These are phyloP conservation scores for Coleophoma eucalyptorum DNA, from an alignment of 2,329 filamentous ascomycete genomes.

Conservation along the genomic window DNA sequence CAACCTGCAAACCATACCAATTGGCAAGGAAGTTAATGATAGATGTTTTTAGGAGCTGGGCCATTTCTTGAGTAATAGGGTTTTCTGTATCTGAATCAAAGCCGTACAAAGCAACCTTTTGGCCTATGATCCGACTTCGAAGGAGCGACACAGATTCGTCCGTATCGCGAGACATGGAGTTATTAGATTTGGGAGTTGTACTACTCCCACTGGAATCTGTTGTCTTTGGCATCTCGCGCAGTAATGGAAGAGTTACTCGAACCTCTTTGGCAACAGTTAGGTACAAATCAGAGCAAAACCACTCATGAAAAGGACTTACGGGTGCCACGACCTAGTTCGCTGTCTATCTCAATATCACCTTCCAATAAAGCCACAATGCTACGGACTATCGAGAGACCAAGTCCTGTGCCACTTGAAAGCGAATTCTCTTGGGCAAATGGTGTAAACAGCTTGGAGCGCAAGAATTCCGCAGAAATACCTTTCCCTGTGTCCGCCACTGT, in stretches of 20 bases:
- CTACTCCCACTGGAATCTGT: conserved; percentile 8
- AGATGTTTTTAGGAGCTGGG: conserved; percentile 17
- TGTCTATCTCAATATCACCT: conserved; percentile 57
- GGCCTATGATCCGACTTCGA: conserved; percentile 13
- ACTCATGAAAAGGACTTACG: conserved; percentile 30
- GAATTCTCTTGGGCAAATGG: conserved; percentile 63
- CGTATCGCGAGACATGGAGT: conserved; percentile 12
- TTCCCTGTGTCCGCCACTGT: conserved; percentile 72
- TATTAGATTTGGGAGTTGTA: conserved; percentile 13
- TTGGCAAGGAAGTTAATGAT: conserved; percentile 21
- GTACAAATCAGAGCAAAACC: neutral
- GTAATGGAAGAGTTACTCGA: conserved; percentile 24
- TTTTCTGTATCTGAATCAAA: conserved; percentile 20
- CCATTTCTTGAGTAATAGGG: conserved; percentile 15
- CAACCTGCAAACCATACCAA: conserved; percentile 26
- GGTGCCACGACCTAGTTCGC: conserved; percentile 50
- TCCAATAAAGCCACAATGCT: conserved; percentile 56
- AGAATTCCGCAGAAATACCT: conserved; percentile 62
- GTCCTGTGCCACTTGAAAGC: conserved; percentile 56
- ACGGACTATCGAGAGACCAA: conserved; percentile 63
- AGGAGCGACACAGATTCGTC: conserved; percentile 22
- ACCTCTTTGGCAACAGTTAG: conserved; percentile 16
- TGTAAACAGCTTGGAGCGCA: conserved; percentile 55
- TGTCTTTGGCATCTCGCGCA: conserved; percentile 21
- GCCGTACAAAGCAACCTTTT: conserved; percentile 20